A percentile compares a stretch with the other conserved stretches of the same genome.
Evolutionary conservation across 108 stramenopile species (phyloP).

Genomic region (Tribonema minus): DNA sequence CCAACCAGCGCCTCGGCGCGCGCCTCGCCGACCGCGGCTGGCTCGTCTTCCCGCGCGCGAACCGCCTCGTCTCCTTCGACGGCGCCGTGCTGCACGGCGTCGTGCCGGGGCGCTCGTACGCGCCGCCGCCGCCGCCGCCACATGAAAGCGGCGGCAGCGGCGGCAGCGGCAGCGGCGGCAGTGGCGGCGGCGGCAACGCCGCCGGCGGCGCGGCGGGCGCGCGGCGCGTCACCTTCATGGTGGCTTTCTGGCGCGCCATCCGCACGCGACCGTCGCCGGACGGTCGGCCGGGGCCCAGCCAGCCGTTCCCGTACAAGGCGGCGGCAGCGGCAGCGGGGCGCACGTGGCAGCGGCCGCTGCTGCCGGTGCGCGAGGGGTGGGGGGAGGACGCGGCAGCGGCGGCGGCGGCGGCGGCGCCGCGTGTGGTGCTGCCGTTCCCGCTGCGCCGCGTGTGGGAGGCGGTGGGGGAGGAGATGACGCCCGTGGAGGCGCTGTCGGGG

Average conservation of each 20-base stretch:
- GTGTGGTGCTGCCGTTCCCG: neutral
- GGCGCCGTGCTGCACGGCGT: slow-evolving; percentile 79
- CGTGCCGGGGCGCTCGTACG: slow-evolving; percentile 70
- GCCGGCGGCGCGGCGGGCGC: neutral
- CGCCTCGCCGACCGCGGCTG: slow-evolving; percentile 65
- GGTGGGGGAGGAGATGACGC: slow-evolving; percentile 13
- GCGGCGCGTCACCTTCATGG: slow-evolving; percentile 77
- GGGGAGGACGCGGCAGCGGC: neutral
- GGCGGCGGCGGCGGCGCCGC: neutral
- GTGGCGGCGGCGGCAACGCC: neutral
- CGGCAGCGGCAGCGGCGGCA: neutral
- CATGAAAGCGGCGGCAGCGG: neutral
- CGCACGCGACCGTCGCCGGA: neutral
- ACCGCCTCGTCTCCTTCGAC: slow-evolving; percentile 69
- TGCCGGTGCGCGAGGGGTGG: neutral
- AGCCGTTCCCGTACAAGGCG: slow-evolving; percentile 13
- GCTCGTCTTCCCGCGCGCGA: slow-evolving; percentile 60
- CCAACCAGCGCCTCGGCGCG: slow-evolving; percentile 11
- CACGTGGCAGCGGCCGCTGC: neutral
- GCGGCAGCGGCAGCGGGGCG: neutral
- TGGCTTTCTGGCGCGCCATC: slow-evolving; percentile 77
- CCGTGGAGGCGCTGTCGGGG: slow-evolving; percentile 3
- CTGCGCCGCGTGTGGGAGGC: slow-evolving; percentile 13
- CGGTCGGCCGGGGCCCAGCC: neutral
- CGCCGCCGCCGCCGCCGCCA: neutral